Evolutionary conservation across 2,329 filamentous ascomycete species (phyloP).

Genomic region (Lachnellula suecica): DNA sequence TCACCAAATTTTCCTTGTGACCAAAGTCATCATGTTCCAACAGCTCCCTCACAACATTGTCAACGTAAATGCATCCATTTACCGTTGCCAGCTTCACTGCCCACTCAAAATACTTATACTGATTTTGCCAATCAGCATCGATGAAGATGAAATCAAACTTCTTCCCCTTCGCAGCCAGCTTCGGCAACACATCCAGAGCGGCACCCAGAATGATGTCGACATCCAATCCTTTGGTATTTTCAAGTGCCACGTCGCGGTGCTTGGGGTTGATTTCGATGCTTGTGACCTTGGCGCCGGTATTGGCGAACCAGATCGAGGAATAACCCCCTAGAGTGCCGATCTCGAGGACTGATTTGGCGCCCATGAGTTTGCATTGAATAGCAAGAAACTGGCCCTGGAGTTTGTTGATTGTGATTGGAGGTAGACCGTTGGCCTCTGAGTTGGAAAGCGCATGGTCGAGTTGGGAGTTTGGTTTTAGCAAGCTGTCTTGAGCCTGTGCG

Average conservation of each 20-base stretch:
- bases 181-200: conserved; percentile 39
- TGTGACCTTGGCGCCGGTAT: conserved; percentile 41
- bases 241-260: conserved; percentile 44
- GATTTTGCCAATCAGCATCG: conserved; percentile 51
- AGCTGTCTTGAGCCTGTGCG: conserved; percentile 8
- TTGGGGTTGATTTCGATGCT: conserved; percentile 49
- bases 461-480: conserved; percentile 24
- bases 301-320: conserved; percentile 44
- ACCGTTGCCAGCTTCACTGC: conserved; percentile 41
- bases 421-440: conserved; percentile 34
- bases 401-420: conserved; percentile 37
- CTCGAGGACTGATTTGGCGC: conserved; percentile 45
- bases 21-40: conserved; percentile 31
- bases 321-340: conserved; percentile 56
- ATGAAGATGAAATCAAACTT: conserved; percentile 52
- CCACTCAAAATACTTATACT: conserved; percentile 48
- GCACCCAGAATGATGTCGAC: conserved; percentile 46
- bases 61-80: conserved; percentile 45
- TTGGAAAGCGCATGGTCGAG: conserved; percentile 34
- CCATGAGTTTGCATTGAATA: conserved; percentile 37
- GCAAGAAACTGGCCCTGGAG: conserved; percentile 40
- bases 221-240: conserved; percentile 44
- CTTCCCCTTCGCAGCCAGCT: conserved; percentile 40
- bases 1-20: conserved; percentile 22
- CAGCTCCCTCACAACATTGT: conserved; percentile 47